Evolutionary conservation across 140 eudicot genomes (phyloP).

Genomic region (Anethum foeniculum): DNA sequence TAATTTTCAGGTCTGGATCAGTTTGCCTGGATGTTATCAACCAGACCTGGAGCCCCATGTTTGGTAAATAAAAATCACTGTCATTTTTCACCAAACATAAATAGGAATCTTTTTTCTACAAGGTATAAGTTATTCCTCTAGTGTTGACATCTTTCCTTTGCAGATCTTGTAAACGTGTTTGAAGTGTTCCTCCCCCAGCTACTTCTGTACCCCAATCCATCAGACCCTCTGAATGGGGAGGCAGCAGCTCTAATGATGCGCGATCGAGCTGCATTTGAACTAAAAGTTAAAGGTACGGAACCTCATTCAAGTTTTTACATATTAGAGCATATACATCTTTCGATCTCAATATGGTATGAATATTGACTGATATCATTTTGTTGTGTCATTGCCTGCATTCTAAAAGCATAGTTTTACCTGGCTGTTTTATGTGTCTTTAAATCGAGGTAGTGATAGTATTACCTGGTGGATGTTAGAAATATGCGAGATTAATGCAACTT

Average conservation of each 20-base stretch:
- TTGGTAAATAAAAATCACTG: slow-evolving; percentile 21
- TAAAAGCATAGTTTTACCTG: not conserved
- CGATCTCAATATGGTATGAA: not conserved
- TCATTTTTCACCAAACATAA: not conserved
- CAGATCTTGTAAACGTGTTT: slow-evolving; percentile 44
- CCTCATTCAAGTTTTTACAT: not conserved
- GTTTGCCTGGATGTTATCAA: slow-evolving; percentile 42
- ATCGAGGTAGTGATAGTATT: not conserved
- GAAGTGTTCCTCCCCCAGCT: slow-evolving; percentile 43
- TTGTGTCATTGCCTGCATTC: not conserved
- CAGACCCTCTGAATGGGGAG: slow-evolving; percentile 39
- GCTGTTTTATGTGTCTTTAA: not conserved
- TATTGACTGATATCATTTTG: not conserved
- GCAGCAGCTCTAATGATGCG: slow-evolving; percentile 35
- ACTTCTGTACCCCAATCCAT: slow-evolving; percentile 38
- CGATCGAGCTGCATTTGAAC: slow-evolving; percentile 30
- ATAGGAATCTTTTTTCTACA: not conserved
- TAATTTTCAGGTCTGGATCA: slow-evolving; percentile 33
- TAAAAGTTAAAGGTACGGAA: slow-evolving; percentile 21
- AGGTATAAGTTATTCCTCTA: not conserved
- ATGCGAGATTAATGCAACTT: not conserved
- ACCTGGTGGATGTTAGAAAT: not conserved
- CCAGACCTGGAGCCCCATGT: slow-evolving; percentile 45
- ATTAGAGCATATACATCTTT: not conserved
- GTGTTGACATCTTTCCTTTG: not conserved